Evolutionary conservation across 78 protist genomes (phyloP).

Genomic region (Chrysochromulina tobinii): DNA sequence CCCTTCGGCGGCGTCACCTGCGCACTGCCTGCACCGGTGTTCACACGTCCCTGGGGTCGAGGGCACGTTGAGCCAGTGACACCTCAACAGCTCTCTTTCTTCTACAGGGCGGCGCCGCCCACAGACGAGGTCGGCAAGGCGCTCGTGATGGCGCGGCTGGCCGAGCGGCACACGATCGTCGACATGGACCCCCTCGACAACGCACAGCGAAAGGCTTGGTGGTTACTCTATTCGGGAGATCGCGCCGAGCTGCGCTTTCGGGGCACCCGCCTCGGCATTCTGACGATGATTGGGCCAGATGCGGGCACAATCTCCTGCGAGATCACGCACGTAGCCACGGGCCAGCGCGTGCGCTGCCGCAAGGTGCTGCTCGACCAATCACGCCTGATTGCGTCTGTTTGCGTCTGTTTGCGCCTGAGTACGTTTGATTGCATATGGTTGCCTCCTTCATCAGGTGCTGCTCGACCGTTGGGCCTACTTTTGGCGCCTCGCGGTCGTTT

Average conservation of each 20-base stretch:
- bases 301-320: not conserved
- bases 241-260: not conserved
- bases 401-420: no score
- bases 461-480: slow-evolving; percentile 14
- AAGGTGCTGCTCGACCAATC: no score
- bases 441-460: not conserved
- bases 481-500: not conserved
- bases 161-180: not conserved
- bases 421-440: no score
- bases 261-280: not conserved
- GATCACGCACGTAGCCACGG: not conserved
- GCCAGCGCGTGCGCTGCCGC: no score
- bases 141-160: not conserved
- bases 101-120: not conserved
- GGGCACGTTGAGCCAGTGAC: not conserved
- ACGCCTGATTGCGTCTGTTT: no score
- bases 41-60: not conserved
- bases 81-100: not conserved
- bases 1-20: not conserved
- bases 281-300: slow-evolving; percentile 7
- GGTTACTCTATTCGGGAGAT: not conserved
- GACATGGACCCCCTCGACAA: not conserved
- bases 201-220: not conserved
- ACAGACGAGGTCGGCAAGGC: not conserved
- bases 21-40: not conserved